Evolutionary conservation across 2,329 filamentous ascomycete genomes (phyloP), one percentile per base, ranked within the genome.

Genomic region (Fusarium siculi): DNA sequence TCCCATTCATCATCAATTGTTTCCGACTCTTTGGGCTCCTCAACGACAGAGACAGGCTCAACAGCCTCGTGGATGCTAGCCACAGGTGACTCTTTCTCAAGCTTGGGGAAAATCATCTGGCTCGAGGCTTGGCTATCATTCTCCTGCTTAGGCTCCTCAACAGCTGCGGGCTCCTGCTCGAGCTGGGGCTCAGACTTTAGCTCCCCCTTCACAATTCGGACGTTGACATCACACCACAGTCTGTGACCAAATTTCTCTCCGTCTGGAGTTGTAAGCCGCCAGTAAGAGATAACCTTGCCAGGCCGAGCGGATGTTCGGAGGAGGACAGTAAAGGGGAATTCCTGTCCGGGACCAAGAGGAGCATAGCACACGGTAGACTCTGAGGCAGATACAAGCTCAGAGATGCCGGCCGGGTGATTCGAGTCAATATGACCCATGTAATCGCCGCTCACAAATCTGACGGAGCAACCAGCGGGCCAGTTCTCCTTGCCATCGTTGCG

Each of bases 21-120:
- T 72, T 87, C 86, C 52, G 86, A 86, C 64, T 84, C 78, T 66
- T 82, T 76, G 42, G 82, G 56, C 87, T 80, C 86, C 77, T 91
- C 89, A 72, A 90, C 86, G 28, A 88, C 85, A 53, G 87, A 83
- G 28, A 84, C 84, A n/a, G 84, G 81, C 77, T 91, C 89, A 28
- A 86, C 85, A 34, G 88, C 86, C 80, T 93, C 87, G 77, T 97
- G 91, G n/a, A 93, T 89, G 84, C 94, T 97, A 25, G 92, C 88
- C 50, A 90, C 87, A 5, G 95, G 94, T 15, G 95, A 97, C 84
- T 98, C 96, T 85, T 97, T 97, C 77, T 97, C 95, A 43, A 98
- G 89, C 82, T 93, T 97, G 68, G 96, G 96, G 89, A 98, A 98
- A 80, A 98, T 95, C 95, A 98, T 98, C 77, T 91, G 90, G 83